Evolutionary conservation across 2,329 filamentous ascomycete species (phyloP).

Genomic region (Tympanopsis confertula): DNA sequence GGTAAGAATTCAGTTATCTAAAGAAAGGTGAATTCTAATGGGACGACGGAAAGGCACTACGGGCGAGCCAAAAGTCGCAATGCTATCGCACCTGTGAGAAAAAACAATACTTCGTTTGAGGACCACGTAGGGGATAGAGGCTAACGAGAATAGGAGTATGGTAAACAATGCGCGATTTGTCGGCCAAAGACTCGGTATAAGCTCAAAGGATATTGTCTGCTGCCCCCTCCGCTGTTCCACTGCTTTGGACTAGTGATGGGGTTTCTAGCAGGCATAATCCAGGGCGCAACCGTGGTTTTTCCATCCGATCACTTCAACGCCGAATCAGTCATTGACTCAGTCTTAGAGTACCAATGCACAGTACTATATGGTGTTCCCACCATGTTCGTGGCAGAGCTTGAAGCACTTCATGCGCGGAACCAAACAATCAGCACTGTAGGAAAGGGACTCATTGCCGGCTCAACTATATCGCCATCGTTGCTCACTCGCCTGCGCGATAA

Average conservation of each 20-base stretch:
- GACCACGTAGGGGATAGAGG: not conserved
- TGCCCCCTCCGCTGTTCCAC: conserved; percentile 56
- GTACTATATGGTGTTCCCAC: conserved; percentile 45
- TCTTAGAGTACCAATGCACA: conserved; percentile 37
- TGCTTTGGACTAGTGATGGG: conserved; percentile 64
- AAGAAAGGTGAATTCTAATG: conserved; percentile 10
- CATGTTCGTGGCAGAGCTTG: conserved; percentile 59
- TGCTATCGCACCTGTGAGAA: conserved; percentile 5
- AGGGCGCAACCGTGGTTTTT: conserved; percentile 51
- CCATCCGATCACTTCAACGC: conserved; percentile 57
- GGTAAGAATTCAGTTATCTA: not conserved
- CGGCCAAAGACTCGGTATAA: conserved; percentile 55
- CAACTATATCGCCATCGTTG: conserved; percentile 47
- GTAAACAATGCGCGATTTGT: conserved; percentile 59
- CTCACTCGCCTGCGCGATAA: conserved; percentile 49
- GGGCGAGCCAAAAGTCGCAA: conserved; percentile 2
- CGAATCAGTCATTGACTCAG: conserved; percentile 40
- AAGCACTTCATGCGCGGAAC: conserved; percentile 32
- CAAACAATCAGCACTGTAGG: conserved; percentile 27
- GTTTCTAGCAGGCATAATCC: conserved; percentile 58
- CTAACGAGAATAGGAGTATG: conserved; percentile 18
- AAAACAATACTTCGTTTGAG: conserved; percentile 9
- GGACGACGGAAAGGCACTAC: conserved; percentile 1
- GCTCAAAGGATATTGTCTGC: conserved; percentile 47
- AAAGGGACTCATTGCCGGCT: conserved; percentile 58